Percentiles rank a stretch among this genome's conserved stretches.
Evolutionary conservation across 2,329 filamentous ascomycete species (phyloP).

Genomic region (Sporothrix brunneoviolacea): DNA sequence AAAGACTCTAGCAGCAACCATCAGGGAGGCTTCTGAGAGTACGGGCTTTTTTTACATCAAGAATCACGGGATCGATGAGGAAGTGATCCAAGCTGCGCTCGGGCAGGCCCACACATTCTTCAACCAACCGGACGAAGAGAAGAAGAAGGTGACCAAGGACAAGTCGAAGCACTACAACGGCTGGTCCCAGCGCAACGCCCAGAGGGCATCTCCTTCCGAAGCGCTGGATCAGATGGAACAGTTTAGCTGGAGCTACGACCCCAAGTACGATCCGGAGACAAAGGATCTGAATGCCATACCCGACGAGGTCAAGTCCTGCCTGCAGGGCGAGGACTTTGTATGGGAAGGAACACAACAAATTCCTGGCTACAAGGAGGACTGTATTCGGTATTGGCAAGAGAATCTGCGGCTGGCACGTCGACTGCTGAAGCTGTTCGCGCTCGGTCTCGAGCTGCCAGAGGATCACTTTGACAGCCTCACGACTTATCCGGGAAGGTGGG

Average conservation of each 20-base stretch:
- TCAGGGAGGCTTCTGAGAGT: too few relatives aligned
- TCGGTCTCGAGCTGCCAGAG: slow-evolving; percentile 18
- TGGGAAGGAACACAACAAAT: slow-evolving; percentile 18
- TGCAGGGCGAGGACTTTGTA: slow-evolving; percentile 16
- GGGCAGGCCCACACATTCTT: background rate
- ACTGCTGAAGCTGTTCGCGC: slow-evolving; percentile 18
- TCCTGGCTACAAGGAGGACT: slow-evolving; percentile 14
- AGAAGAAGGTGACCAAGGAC: background rate
- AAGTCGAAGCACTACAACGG: background rate
- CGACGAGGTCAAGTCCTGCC: background rate
- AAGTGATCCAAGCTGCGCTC: background rate
- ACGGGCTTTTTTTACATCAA: slow-evolving; percentile 8
- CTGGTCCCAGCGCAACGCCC: background rate
- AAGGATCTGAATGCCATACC: slow-evolving; percentile 12
- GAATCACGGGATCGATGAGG: slow-evolving; percentile 1
- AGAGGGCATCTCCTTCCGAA: background rate
- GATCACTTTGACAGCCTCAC: slow-evolving; percentile 34
- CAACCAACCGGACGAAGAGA: background rate
- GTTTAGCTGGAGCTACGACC: background rate
- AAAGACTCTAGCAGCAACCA: too few relatives aligned
- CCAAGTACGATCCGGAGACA: slow-evolving; percentile 1
- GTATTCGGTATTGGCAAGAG: slow-evolving; percentile 18
- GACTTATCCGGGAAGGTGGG: slow-evolving; percentile 19
- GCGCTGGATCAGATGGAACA: slow-evolving; percentile 2
- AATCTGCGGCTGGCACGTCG: slow-evolving; percentile 11